Base-by-base conservation (phyloP, 148 eudicot genomes). In the Fagopyrum tataricum region DNA sequence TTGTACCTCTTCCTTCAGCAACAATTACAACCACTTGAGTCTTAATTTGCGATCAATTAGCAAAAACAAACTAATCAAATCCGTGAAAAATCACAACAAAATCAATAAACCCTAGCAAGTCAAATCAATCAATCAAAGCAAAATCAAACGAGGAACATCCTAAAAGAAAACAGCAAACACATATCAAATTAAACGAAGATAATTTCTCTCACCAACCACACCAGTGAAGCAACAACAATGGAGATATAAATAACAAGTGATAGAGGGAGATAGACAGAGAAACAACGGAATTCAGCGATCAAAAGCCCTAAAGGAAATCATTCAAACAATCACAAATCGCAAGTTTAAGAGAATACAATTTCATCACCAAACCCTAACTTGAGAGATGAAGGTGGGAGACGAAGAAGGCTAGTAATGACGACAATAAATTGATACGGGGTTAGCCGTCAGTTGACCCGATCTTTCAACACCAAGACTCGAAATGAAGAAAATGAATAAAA, bases 51-150 rank as follows among this genome's bases (percentile, higher is more conserved):
- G 43, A 64, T 62, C 68, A 62, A 62, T 26, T 62, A 62, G 31
- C 68, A 64, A 39, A 31, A 64, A 14, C 69, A 64, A 13, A 15
- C 69, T 64, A 43, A 64, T 15, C 43, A 64, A 64, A 64, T 64
- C 44, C 44, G 43, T 15, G 43, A 37, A 64, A 15, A 14, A 31
- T 6, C 18, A 11, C 9, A 46, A 59, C 7, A 26, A 5, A 64
- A n/a, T n/a, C 37, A 1, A 31, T 31, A 31, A 31, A 64, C 69
- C 69, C 44, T 31, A 39, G 12, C 20, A 64, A 64, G 37, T 39
- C 44, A 64, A 64, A 37, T 43, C 39, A 37, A 12, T 15, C 9
- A 13, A 15, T 18, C 11, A 24, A 59, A 59, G 13, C 26, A 9
- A 3, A 59, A 59, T 59, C 40, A 59, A 24, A 59, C 37, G 13